Conservation (phyloP, 345 rosid genomes). For the Erysimum cheiranthoides region DNA sequence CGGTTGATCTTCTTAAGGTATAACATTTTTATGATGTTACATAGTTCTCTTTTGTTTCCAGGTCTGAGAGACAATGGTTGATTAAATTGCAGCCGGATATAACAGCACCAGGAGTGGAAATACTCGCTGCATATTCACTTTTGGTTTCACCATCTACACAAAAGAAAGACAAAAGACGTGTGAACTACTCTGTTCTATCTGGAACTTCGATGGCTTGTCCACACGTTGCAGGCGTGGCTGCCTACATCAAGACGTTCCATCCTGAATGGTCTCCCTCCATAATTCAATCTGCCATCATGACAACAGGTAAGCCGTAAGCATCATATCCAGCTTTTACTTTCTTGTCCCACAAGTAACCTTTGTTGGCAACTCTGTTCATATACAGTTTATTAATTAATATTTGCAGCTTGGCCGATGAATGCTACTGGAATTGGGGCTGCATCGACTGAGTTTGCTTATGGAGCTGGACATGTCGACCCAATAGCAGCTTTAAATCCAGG, state of each 20-base stretch:
- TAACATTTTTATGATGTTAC: not conserved
- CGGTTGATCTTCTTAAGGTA: slow-evolving; percentile 39
- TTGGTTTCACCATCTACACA: slow-evolving; percentile 2
- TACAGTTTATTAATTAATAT: not conserved
- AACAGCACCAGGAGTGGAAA: slow-evolving; percentile 55
- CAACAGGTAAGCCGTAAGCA: slow-evolving; percentile 51
- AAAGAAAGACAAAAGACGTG: slow-evolving; percentile 26
- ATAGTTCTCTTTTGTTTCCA: not conserved
- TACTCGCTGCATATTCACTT: slow-evolving; percentile 53
- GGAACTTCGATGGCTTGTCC: slow-evolving; percentile 75
- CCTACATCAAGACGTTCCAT: slow-evolving; percentile 50
- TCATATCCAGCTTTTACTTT: not conserved
- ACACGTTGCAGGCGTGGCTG: slow-evolving; percentile 56
- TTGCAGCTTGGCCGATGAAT: slow-evolving; percentile 54
- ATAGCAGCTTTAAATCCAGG: slow-evolving; percentile 51
- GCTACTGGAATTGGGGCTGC: not conserved
- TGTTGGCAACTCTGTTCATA: not conserved
- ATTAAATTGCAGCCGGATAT: slow-evolving; percentile 53
- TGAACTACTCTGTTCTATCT: slow-evolving; percentile 37
- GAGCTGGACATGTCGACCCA: slow-evolving; percentile 66
- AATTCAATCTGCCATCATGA: slow-evolving; percentile 68
- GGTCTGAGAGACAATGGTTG: not conserved
- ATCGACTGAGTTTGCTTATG: slow-evolving; percentile 55
- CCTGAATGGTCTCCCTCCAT: slow-evolving; percentile 65
- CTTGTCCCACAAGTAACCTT: slow-evolving; percentile 1